Conservation (phyloP, 73 alveolate genomes). For the Stentor roeselii region DNA sequence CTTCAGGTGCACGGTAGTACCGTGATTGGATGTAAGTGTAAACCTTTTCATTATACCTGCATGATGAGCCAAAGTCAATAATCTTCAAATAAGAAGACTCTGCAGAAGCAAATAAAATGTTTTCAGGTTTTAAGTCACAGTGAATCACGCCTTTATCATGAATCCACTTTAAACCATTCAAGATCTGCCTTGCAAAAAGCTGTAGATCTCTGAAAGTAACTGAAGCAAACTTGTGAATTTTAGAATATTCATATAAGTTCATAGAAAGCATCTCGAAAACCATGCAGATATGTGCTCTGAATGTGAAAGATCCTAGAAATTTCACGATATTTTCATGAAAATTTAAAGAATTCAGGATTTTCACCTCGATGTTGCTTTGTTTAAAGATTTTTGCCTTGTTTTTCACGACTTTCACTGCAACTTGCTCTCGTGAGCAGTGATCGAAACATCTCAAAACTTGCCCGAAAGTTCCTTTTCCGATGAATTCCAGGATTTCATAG, state of each 20-base stretch:
- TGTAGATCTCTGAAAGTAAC: background rate
- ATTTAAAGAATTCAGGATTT: slow-evolving; percentile 44
- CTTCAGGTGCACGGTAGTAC: slow-evolving; percentile 95
- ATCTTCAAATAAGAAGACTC: background rate
- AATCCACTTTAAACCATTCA: background rate
- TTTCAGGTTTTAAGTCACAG: slow-evolving; percentile 21
- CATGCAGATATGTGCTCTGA: slow-evolving; percentile 52
- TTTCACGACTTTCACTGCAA: slow-evolving; percentile 69
- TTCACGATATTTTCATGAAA: slow-evolving; percentile 46
- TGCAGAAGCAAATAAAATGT: background rate
- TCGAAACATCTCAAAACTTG: slow-evolving; percentile 66
- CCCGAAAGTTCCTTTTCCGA: slow-evolving; percentile 86
- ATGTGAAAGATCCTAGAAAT: slow-evolving; percentile 39
- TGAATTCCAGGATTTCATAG: slow-evolving; percentile 57
- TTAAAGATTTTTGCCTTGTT: slow-evolving; percentile 39
- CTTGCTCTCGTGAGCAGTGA: slow-evolving; percentile 51
- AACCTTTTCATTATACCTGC: background rate
- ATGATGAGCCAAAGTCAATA: background rate
- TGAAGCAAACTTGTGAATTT: background rate
- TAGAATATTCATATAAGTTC: slow-evolving; percentile 47
- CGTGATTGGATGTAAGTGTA: slow-evolving; percentile 88
- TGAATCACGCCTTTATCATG: background rate
- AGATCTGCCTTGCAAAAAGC: background rate
- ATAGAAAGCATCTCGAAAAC: slow-evolving; percentile 52
- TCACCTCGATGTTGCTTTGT: slow-evolving; percentile 62